A percentile compares a stretch with the other conserved stretches of the same genome.
phyloP scores from a whole-genome alignment of 345 rosid genomes.

The Firmiana major region DNA sequence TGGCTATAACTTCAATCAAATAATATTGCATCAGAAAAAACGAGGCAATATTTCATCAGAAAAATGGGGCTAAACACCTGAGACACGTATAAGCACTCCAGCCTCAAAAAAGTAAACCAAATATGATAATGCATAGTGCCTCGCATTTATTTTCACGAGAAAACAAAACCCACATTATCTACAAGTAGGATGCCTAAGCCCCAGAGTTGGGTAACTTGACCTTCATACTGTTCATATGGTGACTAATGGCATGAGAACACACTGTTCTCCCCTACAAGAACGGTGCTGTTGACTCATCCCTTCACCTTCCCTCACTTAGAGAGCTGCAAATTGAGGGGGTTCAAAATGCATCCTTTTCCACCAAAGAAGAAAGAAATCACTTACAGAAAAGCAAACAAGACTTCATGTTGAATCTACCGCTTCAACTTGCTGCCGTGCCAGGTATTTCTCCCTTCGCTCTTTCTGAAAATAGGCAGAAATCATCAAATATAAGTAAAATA shows the following conservation, averaged over 20 bases:
- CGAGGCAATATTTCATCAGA: not conserved
- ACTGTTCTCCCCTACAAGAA: not conserved
- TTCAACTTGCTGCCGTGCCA: constrained; percentile 79
- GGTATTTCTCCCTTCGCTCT: constrained; percentile 88
- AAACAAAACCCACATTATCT: constrained; percentile 7
- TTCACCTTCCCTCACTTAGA: constrained; percentile 10
- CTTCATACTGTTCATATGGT: constrained; percentile 4
- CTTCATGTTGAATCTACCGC: constrained; percentile 31
- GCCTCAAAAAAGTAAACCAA: not conserved
- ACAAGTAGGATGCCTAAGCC: not conserved
- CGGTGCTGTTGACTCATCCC: not conserved
- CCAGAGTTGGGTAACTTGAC: not conserved
- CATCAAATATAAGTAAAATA: not conserved
- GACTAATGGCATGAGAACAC: constrained; percentile 15
- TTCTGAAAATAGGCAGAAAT: constrained; percentile 41
- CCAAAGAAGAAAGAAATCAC: not conserved
- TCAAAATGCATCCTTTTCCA: not conserved
- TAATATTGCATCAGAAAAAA: constrained; percentile 9
- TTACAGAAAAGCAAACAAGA: not conserved
- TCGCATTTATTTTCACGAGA: constrained; percentile 3
- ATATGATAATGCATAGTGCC: constrained; percentile 1
- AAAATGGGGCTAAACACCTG: not conserved
- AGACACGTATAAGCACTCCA: not conserved
- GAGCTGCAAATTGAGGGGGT: constrained; percentile 10
- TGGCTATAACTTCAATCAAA: not conserved